phyloP scores from a whole-genome alignment of 495 filamentous ascomycete species.

The Parathielavia appendiculata region DNA sequence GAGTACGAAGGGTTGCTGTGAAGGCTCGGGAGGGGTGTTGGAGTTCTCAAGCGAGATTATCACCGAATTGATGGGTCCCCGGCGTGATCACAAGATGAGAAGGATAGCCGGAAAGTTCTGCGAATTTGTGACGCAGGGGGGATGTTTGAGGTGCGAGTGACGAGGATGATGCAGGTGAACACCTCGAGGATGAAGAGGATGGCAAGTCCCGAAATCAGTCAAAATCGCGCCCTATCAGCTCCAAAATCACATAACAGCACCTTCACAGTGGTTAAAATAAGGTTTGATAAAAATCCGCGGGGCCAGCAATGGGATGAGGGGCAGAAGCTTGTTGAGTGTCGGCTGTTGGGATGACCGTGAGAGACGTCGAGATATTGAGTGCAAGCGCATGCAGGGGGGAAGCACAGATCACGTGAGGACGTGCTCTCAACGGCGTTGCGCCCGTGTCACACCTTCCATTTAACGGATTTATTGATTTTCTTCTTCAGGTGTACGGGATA shows the following conservation, averaged over 20 bases:
- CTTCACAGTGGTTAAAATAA: neutral
- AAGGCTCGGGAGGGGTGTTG: neutral
- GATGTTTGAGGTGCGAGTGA: neutral
- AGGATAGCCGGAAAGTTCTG: neutral
- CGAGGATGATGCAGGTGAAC: neutral
- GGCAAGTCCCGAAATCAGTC: neutral
- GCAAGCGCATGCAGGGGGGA: neutral
- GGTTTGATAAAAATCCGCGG: neutral
- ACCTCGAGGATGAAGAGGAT: neutral
- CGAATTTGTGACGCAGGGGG: neutral
- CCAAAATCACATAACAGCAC: neutral
- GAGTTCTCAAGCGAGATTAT: neutral
- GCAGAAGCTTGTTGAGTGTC: neutral
- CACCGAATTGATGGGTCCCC: neutral
- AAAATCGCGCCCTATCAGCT: neutral
- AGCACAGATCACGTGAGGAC: constrained; percentile 30
- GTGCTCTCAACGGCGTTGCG: constrained; percentile 7
- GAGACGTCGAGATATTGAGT: neutral
- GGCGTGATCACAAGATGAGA: neutral
- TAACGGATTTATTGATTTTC: too few relatives aligned
- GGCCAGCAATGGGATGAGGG: neutral
- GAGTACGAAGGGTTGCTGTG: neutral
- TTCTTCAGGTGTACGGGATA: too few relatives aligned
- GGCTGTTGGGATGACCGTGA: neutral
- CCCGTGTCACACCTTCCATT: constrained; percentile 3